Evolutionary conservation across 2,329 filamentous ascomycete genomes (phyloP).

Genomic region (Aspergillus spinulosporus): DNA sequence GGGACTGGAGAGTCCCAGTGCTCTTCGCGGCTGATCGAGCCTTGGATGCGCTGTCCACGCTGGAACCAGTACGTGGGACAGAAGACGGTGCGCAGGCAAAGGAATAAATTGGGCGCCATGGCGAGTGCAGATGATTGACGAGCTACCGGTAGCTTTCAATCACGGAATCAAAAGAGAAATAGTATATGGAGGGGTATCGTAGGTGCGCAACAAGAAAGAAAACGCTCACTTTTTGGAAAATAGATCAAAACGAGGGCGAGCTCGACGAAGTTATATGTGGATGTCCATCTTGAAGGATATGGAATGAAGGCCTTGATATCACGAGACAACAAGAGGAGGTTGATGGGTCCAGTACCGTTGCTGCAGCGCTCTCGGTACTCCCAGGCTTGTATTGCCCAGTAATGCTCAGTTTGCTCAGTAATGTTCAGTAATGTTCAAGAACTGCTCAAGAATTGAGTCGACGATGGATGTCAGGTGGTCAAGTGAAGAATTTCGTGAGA

Average conservation of each 20-base stretch:
- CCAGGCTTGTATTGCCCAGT: conserved; percentile 1
- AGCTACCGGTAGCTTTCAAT: conserved; percentile 5
- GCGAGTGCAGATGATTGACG: conserved; percentile 10
- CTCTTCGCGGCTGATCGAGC: conserved; percentile 45
- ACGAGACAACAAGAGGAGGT: conserved; percentile 16
- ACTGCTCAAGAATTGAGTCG: not conserved
- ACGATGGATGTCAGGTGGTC: not conserved
- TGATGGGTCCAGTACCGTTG: conserved; percentile 13
- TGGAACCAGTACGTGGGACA: conserved; percentile 54
- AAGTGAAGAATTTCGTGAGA: conserved; percentile 8
- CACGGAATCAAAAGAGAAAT: conserved; percentile 1
- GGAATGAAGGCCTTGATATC: conserved; percentile 23
- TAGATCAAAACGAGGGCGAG: conserved; percentile 16
- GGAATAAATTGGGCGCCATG: conserved; percentile 54
- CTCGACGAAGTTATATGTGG: conserved; percentile 30
- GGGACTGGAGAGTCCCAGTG: conserved; percentile 52
- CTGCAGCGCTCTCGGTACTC: conserved; percentile 11
- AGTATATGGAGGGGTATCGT: conserved; percentile 1
- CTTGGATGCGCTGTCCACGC: conserved; percentile 39
- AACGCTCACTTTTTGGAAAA: conserved; percentile 30
- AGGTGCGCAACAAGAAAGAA: conserved; percentile 12
- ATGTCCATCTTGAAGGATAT: conserved; percentile 33
- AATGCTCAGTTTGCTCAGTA: not conserved
- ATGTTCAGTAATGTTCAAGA: not conserved
- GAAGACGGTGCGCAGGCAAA: conserved; percentile 51